These are phyloP conservation scores for Paramyrothecium sp. DNA, from an alignment of 2,329 filamentous ascomycete genomes.

Conservation along the genomic window DNA sequence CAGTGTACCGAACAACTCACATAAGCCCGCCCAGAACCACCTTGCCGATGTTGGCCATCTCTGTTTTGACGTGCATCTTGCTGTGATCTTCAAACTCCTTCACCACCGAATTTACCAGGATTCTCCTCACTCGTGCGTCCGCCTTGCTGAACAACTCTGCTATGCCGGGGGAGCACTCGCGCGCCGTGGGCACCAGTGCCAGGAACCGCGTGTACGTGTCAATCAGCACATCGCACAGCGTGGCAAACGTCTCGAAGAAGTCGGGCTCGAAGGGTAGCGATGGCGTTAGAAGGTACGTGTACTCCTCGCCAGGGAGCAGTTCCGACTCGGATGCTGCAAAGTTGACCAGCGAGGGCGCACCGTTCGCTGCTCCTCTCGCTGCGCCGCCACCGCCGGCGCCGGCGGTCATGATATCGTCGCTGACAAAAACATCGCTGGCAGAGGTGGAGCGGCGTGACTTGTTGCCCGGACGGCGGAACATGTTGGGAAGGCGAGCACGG, in stretches of 20 bases:
- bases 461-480: conserved; percentile 69
- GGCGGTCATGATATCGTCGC: conserved; percentile 27
- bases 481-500: conserved; percentile 76
- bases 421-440: conserved; percentile 37
- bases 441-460: conserved; percentile 57
- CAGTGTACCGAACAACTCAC: conserved; percentile 29
- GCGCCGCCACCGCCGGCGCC: conserved; percentile 24
- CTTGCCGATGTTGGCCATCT: conserved; percentile 82
- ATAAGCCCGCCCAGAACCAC: conserved; percentile 87
- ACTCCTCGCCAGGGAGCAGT: conserved; percentile 79
- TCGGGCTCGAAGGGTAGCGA: conserved; percentile 93
- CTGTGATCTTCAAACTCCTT: conserved; percentile 92
- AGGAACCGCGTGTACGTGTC: conserved; percentile 85
- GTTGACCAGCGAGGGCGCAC: conserved; percentile 50
- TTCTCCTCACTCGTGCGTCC: conserved; percentile 81
- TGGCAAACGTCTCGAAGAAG: conserved; percentile 95
- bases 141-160: conserved; percentile 89
- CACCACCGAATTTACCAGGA: conserved; percentile 82
- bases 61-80: conserved; percentile 70
- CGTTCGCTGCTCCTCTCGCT: conserved; percentile 19
- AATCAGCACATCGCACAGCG: conserved; percentile 91
- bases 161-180: conserved; percentile 67
- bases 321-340: conserved; percentile 63
- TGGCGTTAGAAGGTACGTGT: conserved; percentile 85
- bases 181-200: conserved; percentile 70